Conservation (phyloP, 345 rosid species). For the Brassica incana region DNA sequence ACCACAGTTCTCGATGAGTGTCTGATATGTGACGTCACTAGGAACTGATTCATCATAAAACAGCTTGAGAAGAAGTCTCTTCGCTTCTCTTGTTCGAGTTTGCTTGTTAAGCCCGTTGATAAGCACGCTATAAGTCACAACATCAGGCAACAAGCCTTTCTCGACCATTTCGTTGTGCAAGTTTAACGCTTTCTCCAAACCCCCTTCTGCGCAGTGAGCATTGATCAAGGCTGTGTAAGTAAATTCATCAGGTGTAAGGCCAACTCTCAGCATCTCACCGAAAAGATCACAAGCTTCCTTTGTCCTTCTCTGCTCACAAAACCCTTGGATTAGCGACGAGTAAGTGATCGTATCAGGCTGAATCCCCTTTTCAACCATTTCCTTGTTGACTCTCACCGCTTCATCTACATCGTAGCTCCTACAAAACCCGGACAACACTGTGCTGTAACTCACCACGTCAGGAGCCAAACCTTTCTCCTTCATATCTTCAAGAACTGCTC, state of each 20-base stretch:
- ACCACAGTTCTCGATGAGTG: slow-evolving; percentile 70
- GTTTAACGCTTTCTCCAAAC: slow-evolving; percentile 53
- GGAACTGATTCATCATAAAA: slow-evolving; percentile 77
- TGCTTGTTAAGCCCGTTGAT: slow-evolving; percentile 86
- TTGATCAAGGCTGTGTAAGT: slow-evolving; percentile 74
- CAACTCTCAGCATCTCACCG: slow-evolving; percentile 60
- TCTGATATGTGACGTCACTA: slow-evolving; percentile 56
- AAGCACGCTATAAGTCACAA: slow-evolving; percentile 83
- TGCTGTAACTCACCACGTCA: slow-evolving; percentile 82
- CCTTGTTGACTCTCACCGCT: slow-evolving; percentile 60
- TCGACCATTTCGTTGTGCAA: slow-evolving; percentile 79
- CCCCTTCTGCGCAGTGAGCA: slow-evolving; percentile 71
- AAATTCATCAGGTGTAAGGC: slow-evolving; percentile 65
- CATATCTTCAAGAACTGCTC: slow-evolving; percentile 54
- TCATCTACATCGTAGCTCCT: slow-evolving; percentile 55
- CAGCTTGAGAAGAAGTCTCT: slow-evolving; percentile 75
- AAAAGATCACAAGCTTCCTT: slow-evolving; percentile 71
- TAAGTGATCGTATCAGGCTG: slow-evolving; percentile 66
- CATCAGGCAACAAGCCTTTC: slow-evolving; percentile 78
- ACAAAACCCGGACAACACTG: slow-evolving; percentile 72
- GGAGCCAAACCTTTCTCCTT: slow-evolving; percentile 59
- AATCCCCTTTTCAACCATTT: slow-evolving; percentile 67
- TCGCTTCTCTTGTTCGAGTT: slow-evolving; percentile 82
- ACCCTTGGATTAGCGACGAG: slow-evolving; percentile 74
- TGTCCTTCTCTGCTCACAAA: slow-evolving; percentile 65